phyloP scores from a whole-genome alignment of 345 rosid species.

The Eucalyptus pauciflora region DNA sequence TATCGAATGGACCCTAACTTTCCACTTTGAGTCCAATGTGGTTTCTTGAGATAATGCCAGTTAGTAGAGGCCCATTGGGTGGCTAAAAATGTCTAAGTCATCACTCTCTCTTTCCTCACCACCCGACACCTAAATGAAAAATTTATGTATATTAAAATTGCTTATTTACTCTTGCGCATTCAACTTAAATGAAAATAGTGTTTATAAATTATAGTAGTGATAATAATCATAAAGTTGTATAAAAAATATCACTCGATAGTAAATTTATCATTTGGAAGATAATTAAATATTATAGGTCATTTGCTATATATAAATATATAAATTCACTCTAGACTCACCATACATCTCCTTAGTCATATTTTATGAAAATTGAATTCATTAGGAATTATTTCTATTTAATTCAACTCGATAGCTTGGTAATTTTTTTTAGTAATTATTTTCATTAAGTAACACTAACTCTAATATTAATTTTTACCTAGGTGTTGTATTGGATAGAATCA shows the following conservation, averaged over 20 bases:
- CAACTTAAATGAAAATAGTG: not conserved
- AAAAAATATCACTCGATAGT: too few relatives aligned
- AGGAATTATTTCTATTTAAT: not conserved
- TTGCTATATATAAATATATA: too few relatives aligned
- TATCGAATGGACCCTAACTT: rapidly evolving
- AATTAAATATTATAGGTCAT: not conserved
- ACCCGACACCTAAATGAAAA: too few relatives aligned
- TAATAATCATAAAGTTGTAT: too few relatives aligned
- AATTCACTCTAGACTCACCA: not conserved
- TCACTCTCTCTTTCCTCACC: too few relatives aligned
- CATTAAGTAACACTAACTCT: not conserved
- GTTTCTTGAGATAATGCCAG: too few relatives aligned
- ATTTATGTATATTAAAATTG: too few relatives aligned
- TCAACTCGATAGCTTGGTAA: not conserved
- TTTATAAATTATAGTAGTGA: not conserved
- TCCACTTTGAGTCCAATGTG: too few relatives aligned
- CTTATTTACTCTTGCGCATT: not conserved
- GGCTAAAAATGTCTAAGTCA: too few relatives aligned
- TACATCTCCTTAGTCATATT: not conserved
- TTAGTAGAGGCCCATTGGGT: too few relatives aligned
- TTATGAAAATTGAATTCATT: not conserved
- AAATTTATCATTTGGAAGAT: not conserved
- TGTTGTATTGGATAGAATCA: not conserved
- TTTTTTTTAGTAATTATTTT: not conserved
- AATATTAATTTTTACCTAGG: not conserved